Evolutionary conservation across 2,329 filamentous ascomycete genomes (phyloP), one percentile per base, ranked within the genome.

Genomic region (Colletotrichum liriopes): DNA sequence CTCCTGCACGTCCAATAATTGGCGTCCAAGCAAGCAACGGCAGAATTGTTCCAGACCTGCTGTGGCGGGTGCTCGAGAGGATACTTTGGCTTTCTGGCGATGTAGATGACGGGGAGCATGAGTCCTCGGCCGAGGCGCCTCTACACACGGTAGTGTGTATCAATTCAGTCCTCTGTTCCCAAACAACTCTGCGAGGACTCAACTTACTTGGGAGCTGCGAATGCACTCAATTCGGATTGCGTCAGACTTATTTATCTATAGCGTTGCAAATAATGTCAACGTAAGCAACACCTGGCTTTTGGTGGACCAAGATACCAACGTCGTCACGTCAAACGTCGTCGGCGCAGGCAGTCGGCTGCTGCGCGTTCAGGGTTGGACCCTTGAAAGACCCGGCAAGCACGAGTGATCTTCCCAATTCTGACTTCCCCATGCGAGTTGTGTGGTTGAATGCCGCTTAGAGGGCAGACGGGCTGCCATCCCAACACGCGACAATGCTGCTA

Each of bases 381-480:
- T 43, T 52, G 41, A 41, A 37, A 12, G 23, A 8, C n/a, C 11
- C 59, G 23, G 52, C 51, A 68, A 23, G 37, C 37, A 26, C 58
- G 58, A 69, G 51, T 35, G 32, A 12, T 49, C 52, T 64, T 45
- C 69, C 52, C 47, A 12, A 47, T 69, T 63, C n/a, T 60, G 65
- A 55, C 45, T 52, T 58, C 18, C 37, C 45, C 52, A 59, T 71
- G 65, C 65, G 65, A 68, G 65, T 43, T 12, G 41, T 41, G 26
- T 45, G 43, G 11, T 23, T 18, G 23, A 35, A 37, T 62, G 45
- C 32, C 43, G 20, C 43, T 29, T 16, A 18, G 14, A 7, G 9
- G 43, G 12, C 14, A 61, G 56, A 61, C 43, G n/a, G 58, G 51
- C 69, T 72, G 69, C 45, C 69, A 69, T 72, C 69, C 69, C 69